Percentiles rank a stretch among this genome's conserved stretches.
These are phyloP conservation scores for Chytridium lagenaria DNA, from an alignment of 371 early-diverging fungal genomes.

Conservation along the genomic window DNA sequence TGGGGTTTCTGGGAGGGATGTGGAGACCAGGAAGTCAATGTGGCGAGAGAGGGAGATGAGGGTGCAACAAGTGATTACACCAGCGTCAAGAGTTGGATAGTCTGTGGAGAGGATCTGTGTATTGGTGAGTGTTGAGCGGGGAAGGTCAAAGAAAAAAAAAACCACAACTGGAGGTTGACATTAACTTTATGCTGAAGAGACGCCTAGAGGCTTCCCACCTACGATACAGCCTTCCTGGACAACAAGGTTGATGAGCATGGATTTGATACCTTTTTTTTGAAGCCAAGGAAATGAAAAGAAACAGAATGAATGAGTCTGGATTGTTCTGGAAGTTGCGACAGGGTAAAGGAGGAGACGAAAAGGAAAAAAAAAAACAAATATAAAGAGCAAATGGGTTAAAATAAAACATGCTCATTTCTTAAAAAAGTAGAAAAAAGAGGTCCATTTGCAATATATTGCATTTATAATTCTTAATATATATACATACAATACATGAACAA, in stretches of 20 bases:
- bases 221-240: constrained; percentile 5
- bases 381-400: not conserved
- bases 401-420: not conserved
- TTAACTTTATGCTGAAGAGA: not conserved
- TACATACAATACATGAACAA: too few species aligned
- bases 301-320: not conserved
- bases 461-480: too few species aligned
- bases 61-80: not conserved
- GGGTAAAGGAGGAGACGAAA: not conserved
- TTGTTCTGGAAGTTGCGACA: not conserved
- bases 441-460: too few species aligned
- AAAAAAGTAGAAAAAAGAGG: not conserved
- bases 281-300: too few species aligned
- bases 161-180: too few species aligned
- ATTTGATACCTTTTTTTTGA: not conserved
- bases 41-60: not conserved
- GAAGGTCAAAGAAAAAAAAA: not conserved
- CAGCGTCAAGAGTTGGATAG: not conserved
- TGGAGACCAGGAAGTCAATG: too few species aligned
- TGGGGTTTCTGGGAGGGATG: too few species aligned
- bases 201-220: not conserved
- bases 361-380: not conserved
- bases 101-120: not conserved
- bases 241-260: not conserved
- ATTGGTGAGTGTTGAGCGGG: not conserved